Conservation (phyloP, 2,329 filamentous ascomycete genomes). For the Trichoderma arundinaceum region DNA sequence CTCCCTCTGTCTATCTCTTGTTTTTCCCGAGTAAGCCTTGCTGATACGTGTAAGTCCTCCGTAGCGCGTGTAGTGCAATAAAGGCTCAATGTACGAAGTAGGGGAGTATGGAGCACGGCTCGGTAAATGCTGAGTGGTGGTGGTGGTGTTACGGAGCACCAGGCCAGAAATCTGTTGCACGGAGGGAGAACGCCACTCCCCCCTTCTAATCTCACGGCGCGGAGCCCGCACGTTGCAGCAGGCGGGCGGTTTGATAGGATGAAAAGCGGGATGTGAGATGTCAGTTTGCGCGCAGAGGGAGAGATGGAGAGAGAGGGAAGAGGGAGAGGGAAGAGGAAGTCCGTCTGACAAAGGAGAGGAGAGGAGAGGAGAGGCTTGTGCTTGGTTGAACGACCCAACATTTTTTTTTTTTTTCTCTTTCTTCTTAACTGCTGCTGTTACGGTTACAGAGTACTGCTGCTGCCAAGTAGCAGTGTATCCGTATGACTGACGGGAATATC, state of each 20-base stretch:
- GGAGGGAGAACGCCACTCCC: background rate
- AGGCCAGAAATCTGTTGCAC: background rate
- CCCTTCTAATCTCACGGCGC: background rate
- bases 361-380: too few species aligned
- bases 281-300: background rate
- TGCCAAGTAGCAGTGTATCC: background rate
- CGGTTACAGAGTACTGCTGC: background rate
- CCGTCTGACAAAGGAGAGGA: background rate
- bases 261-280: slow-evolving; percentile 7
- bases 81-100: too few species aligned
- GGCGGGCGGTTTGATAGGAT: slow-evolving; percentile 4
- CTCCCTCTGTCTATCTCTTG: background rate
- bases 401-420: background rate
- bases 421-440: background rate
- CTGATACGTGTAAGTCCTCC: too few species aligned
- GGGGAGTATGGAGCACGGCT: background rate
- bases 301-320: background rate
- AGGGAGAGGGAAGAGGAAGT: background rate
- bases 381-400: background rate
- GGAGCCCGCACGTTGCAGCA: slow-evolving; percentile 8
- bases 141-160: background rate
- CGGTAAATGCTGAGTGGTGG: background rate
- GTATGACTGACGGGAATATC: background rate
- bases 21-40: background rate
- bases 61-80: too few species aligned